Evolutionary conservation across 2,329 filamentous ascomycete species (phyloP).

Genomic region (Fusarium subtropicale): DNA sequence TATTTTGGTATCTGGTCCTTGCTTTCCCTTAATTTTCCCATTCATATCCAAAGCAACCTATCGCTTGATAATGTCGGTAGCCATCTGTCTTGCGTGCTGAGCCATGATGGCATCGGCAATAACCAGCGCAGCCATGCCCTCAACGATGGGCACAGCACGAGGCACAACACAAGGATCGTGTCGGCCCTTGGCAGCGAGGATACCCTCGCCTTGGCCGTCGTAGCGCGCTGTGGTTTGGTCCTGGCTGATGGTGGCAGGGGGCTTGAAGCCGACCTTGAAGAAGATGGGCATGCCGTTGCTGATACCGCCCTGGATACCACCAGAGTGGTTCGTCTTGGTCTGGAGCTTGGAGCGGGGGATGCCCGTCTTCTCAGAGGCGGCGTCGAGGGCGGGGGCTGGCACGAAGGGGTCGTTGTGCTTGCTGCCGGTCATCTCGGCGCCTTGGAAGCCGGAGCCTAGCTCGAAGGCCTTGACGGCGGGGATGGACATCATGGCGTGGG

Average conservation of each 20-base stretch:
- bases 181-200: conserved; percentile 89
- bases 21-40: not conserved
- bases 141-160: conserved; percentile 86
- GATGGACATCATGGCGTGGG: conserved; percentile 94
- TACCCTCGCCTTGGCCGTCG: conserved; percentile 75
- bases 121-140: conserved; percentile 90
- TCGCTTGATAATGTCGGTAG: conserved; percentile 38
- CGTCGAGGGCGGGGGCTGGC: conserved; percentile 55
- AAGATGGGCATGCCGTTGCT: conserved; percentile 93
- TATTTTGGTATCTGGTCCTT: conserved; percentile 30
- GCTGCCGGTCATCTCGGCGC: conserved; percentile 87
- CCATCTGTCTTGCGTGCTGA: conserved; percentile 73
- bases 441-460: conserved; percentile 91
- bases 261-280: conserved; percentile 96
- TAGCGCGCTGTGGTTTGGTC: conserved; percentile 87
- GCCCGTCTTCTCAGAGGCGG: conserved; percentile 58
- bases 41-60: conserved; percentile 4
- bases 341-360: conserved; percentile 66
- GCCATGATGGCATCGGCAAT: conserved; percentile 89
- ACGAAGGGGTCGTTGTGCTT: conserved; percentile 82
- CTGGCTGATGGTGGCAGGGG: conserved; percentile 91
- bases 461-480: conserved; percentile 97
- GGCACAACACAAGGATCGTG: conserved; percentile 96
- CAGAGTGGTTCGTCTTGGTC: conserved; percentile 94
- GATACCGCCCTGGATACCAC: conserved; percentile 95